These are phyloP conservation scores for Sarocladium brachiariae DNA, from an alignment of 2,329 filamentous ascomycete genomes.

Conservation along the genomic window DNA sequence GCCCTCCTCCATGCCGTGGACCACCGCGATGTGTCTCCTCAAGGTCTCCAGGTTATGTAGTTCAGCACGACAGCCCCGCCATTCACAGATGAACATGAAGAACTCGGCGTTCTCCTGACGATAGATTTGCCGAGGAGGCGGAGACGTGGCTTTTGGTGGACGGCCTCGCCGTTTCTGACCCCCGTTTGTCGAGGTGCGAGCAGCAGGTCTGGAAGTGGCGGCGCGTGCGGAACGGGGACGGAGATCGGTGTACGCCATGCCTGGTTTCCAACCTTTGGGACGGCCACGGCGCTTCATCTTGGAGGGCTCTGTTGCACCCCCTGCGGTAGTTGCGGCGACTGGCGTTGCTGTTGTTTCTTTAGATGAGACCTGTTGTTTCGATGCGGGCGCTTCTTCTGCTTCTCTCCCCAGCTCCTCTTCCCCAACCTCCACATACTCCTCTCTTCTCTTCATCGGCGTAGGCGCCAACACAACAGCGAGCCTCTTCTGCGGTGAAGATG, in stretches of 20 bases:
- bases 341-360: no score
- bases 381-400: not conserved
- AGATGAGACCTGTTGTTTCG: not conserved
- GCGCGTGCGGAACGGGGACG: slow-evolving; percentile 11
- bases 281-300: slow-evolving; percentile 28
- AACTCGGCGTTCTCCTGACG: slow-evolving; percentile 34
- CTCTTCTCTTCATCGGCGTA: not conserved
- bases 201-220: not conserved
- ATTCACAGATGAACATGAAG: slow-evolving; percentile 52
- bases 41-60: slow-evolving; percentile 57
- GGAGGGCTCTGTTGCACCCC: not conserved
- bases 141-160: slow-evolving; percentile 31
- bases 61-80: slow-evolving; percentile 51
- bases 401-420: not conserved
- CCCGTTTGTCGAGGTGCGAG: slow-evolving; percentile 13
- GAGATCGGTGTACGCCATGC: slow-evolving; percentile 22
- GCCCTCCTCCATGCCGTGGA: slow-evolving; percentile 34
- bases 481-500: not conserved
- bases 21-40: slow-evolving; percentile 41
- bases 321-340: not conserved
- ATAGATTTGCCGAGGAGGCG: slow-evolving; percentile 35
- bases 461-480: not conserved
- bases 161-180: slow-evolving; percentile 34
- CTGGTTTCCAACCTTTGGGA: slow-evolving; percentile 37
- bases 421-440: not conserved